These are phyloP conservation scores for Begonia masoniana DNA, from an alignment of 306 rosid genomes.

Conservation along the genomic window DNA sequence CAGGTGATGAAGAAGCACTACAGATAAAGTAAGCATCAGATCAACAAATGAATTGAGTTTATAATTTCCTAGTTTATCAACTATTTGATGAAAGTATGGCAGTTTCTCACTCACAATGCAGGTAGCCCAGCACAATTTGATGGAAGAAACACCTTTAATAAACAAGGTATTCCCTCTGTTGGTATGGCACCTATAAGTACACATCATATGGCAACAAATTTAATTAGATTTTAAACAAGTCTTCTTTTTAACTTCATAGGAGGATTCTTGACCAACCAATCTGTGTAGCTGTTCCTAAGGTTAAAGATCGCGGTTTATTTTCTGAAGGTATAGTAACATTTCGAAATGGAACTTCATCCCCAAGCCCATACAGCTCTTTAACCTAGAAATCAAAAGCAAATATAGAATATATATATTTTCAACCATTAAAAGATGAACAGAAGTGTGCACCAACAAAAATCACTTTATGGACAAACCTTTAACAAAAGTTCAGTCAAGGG, in stretches of 20 bases:
- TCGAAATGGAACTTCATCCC: constrained; percentile 53
- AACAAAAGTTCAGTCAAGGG: constrained; percentile 50
- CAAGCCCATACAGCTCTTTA: constrained; percentile 82
- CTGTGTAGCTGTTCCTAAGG: constrained; percentile 83
- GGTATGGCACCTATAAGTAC: constrained; percentile 66
- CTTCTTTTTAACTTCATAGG: neutral
- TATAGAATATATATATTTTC: constrained; percentile 2
- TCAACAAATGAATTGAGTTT: no score
- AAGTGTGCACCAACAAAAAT: constrained; percentile 1
- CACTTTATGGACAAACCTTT: constrained; percentile 35
- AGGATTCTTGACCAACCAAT: constrained; percentile 47
- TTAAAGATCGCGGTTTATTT: constrained; percentile 62
- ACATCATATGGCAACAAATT: constrained; percentile 5
- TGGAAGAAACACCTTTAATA: constrained; percentile 82
- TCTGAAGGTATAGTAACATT: constrained; percentile 57
- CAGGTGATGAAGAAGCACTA: no score
- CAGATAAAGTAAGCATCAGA: no score
- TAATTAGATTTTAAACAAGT: neutral
- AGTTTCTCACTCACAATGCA: constrained; percentile 38
- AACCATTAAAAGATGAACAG: neutral
- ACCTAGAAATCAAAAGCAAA: constrained; percentile 34
- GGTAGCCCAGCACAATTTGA: constrained; percentile 75
- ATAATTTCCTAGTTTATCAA: no score
- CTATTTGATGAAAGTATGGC: no score
- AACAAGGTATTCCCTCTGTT: constrained; percentile 90